Percentiles rank a stretch among this genome's conserved stretches.
Evolutionary conservation across 306 rosid species (phyloP).

Genomic region (Prosopis cineraria): DNA sequence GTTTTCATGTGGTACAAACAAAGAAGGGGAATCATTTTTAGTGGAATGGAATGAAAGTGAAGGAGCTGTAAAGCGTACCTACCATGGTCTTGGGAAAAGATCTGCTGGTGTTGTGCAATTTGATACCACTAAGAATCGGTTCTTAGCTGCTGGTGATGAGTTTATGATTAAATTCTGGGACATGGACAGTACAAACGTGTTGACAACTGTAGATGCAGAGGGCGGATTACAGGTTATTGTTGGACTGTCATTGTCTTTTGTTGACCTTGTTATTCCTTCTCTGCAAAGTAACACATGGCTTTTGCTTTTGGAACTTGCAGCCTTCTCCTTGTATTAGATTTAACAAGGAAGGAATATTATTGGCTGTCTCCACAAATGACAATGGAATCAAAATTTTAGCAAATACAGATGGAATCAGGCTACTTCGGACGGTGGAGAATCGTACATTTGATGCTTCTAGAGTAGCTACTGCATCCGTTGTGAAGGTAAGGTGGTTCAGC

Average conservation of each 20-base stretch:
- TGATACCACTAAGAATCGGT: constrained; percentile 94
- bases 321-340: constrained; percentile 94
- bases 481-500: constrained; percentile 65
- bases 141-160: constrained; percentile 96
- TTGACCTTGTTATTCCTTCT: constrained; percentile 25
- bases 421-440: constrained; percentile 79
- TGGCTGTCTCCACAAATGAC: constrained; percentile 90
- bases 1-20: constrained; percentile 96
- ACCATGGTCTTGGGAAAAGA: constrained; percentile 89
- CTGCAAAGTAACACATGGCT: constrained; percentile 37
- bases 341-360: constrained; percentile 86
- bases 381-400: constrained; percentile 90
- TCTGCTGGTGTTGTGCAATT: constrained; percentile 90
- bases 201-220: constrained; percentile 76
- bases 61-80: constrained; percentile 94
- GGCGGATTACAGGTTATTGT: constrained; percentile 84
- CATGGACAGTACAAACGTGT: constrained; percentile 75
- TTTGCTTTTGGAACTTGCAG: constrained; percentile 58
- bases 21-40: constrained; percentile 94
- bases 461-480: constrained; percentile 79
- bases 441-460: constrained; percentile 90
- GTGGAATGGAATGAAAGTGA: constrained; percentile 99
- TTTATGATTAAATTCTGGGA: constrained; percentile 89
- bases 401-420: constrained; percentile 84
- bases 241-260: constrained; percentile 9